Evolutionary conservation across 2,329 filamentous ascomycete genomes (phyloP).

Genomic region (Raffaelea deltoideospora): DNA sequence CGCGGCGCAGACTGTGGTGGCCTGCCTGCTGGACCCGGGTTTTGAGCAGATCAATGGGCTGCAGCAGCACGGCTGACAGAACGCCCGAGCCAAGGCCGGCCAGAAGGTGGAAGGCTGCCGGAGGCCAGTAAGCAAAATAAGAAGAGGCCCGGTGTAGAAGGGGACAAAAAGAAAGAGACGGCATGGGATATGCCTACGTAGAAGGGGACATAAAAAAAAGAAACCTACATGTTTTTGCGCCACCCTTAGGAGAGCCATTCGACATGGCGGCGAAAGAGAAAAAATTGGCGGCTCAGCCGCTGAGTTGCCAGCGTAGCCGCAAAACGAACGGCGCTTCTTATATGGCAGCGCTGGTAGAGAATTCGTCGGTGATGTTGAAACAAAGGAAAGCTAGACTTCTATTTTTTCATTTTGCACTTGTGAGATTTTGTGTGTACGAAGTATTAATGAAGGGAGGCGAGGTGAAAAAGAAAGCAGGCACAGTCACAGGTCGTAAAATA

Average conservation of each 20-base stretch:
- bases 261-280: constrained; percentile 13
- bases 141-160: background rate
- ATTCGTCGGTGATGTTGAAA: too few relatives aligned
- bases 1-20: constrained; percentile 50
- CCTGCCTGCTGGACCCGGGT: constrained; percentile 86
- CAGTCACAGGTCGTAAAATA: too few relatives aligned
- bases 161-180: background rate
- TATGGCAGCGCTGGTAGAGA: too few relatives aligned
- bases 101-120: constrained; percentile 64
- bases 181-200: too few relatives aligned
- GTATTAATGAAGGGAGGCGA: too few relatives aligned
- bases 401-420: too few relatives aligned
- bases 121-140: constrained; percentile 1
- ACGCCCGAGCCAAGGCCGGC: constrained; percentile 81
- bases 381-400: too few relatives aligned
- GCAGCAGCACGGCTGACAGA: constrained; percentile 75
- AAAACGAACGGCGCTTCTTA: too few relatives aligned
- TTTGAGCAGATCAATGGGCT: constrained; percentile 92
- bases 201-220: background rate
- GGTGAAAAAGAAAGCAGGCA: too few relatives aligned
- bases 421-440: too few relatives aligned
- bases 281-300: background rate
- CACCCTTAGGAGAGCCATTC: constrained; percentile 17
- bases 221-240: constrained; percentile 18
- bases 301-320: too few relatives aligned